A percentile compares a stretch with the other conserved stretches of the same genome.
These are phyloP conservation scores for Gyromitra esculenta DNA, from an alignment of 2,329 filamentous ascomycete species.

Conservation along the genomic window DNA sequence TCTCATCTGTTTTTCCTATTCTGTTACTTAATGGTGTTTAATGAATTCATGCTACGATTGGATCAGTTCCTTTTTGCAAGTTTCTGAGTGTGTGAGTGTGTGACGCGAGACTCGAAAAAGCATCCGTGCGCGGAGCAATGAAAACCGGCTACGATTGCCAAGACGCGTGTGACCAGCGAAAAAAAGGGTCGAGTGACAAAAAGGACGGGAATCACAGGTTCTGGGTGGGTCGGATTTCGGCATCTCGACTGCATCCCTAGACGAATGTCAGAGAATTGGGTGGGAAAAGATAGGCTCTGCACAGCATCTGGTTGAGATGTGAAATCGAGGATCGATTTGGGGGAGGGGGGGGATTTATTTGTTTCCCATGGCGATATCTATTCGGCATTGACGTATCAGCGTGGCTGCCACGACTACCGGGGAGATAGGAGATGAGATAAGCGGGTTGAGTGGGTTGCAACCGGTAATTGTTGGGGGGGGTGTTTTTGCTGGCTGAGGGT, in stretches of 20 bases:
- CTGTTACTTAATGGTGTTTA: neutral
- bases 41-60: constrained; percentile 5
- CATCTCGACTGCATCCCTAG: neutral
- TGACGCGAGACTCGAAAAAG: neutral
- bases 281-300: neutral
- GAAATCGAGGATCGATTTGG: neutral
- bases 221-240: neutral
- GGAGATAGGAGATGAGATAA: too few relatives aligned
- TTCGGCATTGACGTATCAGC: neutral
- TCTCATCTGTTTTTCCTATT: neutral
- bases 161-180: neutral
- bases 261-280: too few relatives aligned
- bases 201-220: neutral
- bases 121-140: neutral
- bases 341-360: neutral
- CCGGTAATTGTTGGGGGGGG: neutral
- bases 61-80: neutral
- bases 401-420: too few relatives aligned
- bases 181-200: neutral
- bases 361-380: neutral
- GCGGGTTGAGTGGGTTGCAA: neutral
- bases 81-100: neutral
- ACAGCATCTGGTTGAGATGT: neutral
- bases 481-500: neutral
- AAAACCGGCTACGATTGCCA: neutral